A percentile compares a stretch with the other conserved stretches of the same genome.
Evolutionary conservation across 2,329 filamentous ascomycete species (phyloP).

Genomic region (Fusarium xyrophilum): DNA sequence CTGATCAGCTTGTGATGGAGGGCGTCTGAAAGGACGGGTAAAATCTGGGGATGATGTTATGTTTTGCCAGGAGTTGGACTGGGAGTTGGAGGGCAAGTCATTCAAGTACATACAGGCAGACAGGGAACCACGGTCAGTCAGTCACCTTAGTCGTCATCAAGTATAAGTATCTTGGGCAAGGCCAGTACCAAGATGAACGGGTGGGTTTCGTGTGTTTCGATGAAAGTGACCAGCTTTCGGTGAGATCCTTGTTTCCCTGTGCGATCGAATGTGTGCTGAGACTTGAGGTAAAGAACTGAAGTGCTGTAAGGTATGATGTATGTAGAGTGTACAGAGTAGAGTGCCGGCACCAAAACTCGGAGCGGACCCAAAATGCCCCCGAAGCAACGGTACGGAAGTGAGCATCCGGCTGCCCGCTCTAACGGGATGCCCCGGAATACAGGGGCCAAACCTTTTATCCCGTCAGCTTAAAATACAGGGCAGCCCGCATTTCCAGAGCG

Average conservation of each 20-base stretch:
- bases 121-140: background rate
- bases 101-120: background rate
- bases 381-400: conserved; percentile 27
- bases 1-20: conserved; percentile 24
- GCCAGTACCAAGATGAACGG: background rate
- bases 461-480: conserved; percentile 13
- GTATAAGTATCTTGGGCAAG: background rate
- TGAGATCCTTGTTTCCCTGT: background rate
- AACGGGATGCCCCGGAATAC: conserved; percentile 32
- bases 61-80: conserved; percentile 1
- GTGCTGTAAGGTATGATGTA: background rate
- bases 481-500: conserved; percentile 1
- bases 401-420: conserved; percentile 23
- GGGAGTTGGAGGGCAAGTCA: conserved; percentile 5
- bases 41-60: conserved; percentile 31
- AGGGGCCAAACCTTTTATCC: conserved; percentile 9
- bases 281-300: background rate
- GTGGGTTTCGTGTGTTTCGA: background rate
- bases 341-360: conserved; percentile 11
- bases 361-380: conserved; percentile 16
- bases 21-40: conserved; percentile 18
- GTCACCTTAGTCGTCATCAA: background rate
- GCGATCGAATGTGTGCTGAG: background rate
- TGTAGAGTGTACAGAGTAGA: conserved; percentile 9
- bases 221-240: background rate